Evolutionary conservation across 2,329 filamentous ascomycete species (phyloP).

Genomic region (Curvularia verruculosa): DNA sequence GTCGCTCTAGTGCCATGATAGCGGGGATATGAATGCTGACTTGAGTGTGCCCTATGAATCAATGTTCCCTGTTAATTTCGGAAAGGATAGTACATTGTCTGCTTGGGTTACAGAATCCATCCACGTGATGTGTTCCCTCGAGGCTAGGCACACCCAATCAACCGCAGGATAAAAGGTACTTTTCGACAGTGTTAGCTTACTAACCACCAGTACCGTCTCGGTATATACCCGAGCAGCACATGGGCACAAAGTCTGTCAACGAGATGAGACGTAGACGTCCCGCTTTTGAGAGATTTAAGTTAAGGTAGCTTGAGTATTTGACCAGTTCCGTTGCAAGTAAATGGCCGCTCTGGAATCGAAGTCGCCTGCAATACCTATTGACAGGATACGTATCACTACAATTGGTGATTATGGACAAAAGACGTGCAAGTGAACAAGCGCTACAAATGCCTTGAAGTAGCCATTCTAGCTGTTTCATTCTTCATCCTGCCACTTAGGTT

Average conservation of each 20-base stretch:
- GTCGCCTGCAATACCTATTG: not conserved
- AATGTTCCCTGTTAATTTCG: not conserved
- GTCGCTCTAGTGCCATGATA: not conserved
- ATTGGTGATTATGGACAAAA: not conserved
- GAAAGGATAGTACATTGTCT: not conserved
- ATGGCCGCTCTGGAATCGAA: not conserved
- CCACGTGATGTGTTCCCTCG: not conserved
- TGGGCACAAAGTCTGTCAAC: not conserved
- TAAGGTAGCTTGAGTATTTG: not conserved
- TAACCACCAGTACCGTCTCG: not conserved
- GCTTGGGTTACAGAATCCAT: not conserved
- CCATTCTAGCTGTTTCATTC: not conserved
- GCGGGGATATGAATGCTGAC: not conserved
- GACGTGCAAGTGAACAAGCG: not conserved
- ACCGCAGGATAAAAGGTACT: not conserved
- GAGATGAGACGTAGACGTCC: not conserved
- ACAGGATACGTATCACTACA: not conserved
- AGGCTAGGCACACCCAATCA: not conserved
- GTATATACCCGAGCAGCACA: not conserved
- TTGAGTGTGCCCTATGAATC: not conserved
- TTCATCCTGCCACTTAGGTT: not conserved
- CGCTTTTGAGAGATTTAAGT: not conserved
- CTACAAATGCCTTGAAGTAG: not conserved
- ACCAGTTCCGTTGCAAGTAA: not conserved
- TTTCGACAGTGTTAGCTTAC: not conserved